Percentiles rank a stretch among this genome's conserved stretches.
Evolutionary conservation across 2,329 filamentous ascomycete genomes (phyloP).

Genomic region (Botrytis pseudocinerea): DNA sequence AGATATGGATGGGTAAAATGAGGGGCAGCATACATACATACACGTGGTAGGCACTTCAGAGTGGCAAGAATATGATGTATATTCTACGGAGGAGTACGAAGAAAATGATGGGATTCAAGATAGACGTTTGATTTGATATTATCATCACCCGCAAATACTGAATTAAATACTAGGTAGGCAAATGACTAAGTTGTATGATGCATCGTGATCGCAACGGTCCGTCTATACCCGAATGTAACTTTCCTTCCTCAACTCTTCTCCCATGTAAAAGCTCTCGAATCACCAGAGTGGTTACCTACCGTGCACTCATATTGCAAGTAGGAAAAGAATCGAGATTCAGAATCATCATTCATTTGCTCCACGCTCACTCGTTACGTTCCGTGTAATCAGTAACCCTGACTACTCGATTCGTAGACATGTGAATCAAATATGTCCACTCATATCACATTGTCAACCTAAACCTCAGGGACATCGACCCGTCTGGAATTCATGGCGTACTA

Average conservation of each 20-base stretch:
- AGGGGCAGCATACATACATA: background rate
- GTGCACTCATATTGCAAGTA: background rate
- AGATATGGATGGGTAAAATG: background rate
- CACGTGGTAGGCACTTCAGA: background rate
- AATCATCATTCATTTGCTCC: background rate
- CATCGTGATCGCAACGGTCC: background rate
- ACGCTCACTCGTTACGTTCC: background rate
- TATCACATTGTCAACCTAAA: background rate
- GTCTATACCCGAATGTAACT: rapidly evolving
- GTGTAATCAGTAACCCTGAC: background rate
- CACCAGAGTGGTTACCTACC: background rate
- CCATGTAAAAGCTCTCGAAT: background rate
- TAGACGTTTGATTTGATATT: background rate
- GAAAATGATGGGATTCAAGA: background rate
- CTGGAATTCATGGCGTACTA: background rate
- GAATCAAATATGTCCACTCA: background rate
- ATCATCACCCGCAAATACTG: background rate
- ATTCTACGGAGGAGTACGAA: background rate
- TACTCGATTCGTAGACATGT: background rate
- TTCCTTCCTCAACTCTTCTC: background rate
- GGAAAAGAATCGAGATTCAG: background rate
- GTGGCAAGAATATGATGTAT: background rate
- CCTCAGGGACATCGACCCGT: background rate
- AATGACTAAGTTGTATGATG: rapidly evolving
- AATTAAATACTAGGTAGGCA: background rate